Percentiles rank a stretch among this genome's conserved stretches.
These are phyloP conservation scores for Limonomyces culmigenus DNA, from an alignment of 1,284 basidiomycete genomes.

Conservation along the genomic window DNA sequence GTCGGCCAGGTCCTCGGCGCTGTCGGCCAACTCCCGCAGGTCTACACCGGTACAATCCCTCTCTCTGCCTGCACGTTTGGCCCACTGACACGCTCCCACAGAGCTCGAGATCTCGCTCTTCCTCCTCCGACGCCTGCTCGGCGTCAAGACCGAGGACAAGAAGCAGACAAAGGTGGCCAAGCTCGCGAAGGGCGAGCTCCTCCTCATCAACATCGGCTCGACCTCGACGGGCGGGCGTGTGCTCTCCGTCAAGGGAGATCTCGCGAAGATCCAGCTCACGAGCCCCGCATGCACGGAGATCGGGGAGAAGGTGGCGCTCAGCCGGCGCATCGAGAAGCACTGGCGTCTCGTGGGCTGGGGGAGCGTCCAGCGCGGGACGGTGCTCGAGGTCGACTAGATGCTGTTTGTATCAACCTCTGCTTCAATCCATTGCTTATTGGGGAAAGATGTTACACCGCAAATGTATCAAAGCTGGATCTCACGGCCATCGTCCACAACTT, in stretches of 20 bases:
- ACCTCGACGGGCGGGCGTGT: slow-evolving; percentile 91
- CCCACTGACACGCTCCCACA: slow-evolving; percentile 12
- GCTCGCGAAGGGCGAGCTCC: slow-evolving; percentile 82
- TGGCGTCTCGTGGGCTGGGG: slow-evolving; percentile 74
- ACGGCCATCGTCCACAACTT: too few species aligned
- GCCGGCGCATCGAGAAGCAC: slow-evolving; percentile 91
- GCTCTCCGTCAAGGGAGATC: slow-evolving; percentile 78
- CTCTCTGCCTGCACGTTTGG: too few species aligned
- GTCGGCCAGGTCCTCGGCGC: slow-evolving; percentile 94
- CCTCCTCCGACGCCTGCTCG: slow-evolving; percentile 86
- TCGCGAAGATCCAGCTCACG: slow-evolving; percentile 85
- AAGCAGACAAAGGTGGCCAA: slow-evolving; percentile 96
- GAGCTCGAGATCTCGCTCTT: slow-evolving; percentile 87
- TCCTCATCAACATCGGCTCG: slow-evolving; percentile 89
- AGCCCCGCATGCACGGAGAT: slow-evolving; percentile 88
- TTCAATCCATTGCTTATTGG: too few species aligned
- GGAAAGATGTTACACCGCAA: too few species aligned
- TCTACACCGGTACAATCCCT: slow-evolving; percentile 63
- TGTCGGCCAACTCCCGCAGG: slow-evolving; percentile 84
- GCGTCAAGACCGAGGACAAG: slow-evolving; percentile 96
- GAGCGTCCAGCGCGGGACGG: slow-evolving; percentile 37
- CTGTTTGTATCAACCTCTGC: too few species aligned
- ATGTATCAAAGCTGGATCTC: too few species aligned
- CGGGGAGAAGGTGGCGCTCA: slow-evolving; percentile 89
- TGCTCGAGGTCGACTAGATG: slow-evolving; percentile 31